Evolutionary conservation across 2,329 filamentous ascomycete species (phyloP), one percentile per base, ranked within the genome.

Genomic region (Thielaviopsis populi): DNA sequence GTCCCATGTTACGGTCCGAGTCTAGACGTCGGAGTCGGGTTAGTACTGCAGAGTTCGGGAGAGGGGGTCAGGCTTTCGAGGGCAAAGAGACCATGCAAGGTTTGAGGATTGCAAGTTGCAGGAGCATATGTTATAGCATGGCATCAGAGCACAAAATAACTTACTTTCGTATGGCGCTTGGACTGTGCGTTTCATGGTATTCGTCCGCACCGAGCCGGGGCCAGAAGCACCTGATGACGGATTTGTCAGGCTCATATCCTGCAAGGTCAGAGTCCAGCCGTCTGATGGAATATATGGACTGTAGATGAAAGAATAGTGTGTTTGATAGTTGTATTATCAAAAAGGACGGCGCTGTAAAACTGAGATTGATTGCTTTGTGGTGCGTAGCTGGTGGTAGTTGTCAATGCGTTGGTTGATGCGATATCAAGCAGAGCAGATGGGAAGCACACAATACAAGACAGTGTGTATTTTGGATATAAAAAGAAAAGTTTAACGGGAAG

Each of bases 231-330:
- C 78, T 68, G 80, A 73, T 66, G 79, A 73, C 66, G 79, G 79
- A 71, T 82, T 82, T 63, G 78, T 81, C 73, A 78, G 73, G 74
- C 76, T 80, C 80, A 82, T 82, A 56, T 24, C 27, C 40, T 33
- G 33, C 40, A 19, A 37, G 17, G 58, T 11, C 13, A 24, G 13
- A 15, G 24, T n/a, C 19, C 37, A 43, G 37, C n/a, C 19, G 3
- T 7, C 22, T 15, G 27, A n/a, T 33, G 17, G 27, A 11, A 7
- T 56, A 1, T 24, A 33, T 2, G n/a, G 37, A 8, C 15, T 42
- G 40, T 5, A 17, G 40, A 3, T 42, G 15, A 4, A 13, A 11
- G 19, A 4, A 15, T 11, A n/a, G 41, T 43, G 66, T 66, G 50
- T 30, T 30, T 37, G 56, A 24, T 41, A 30, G 7, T 37, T 37